phyloP scores from a whole-genome alignment of 2,329 filamentous ascomycete genomes.

The Epichloe typhina region DNA sequence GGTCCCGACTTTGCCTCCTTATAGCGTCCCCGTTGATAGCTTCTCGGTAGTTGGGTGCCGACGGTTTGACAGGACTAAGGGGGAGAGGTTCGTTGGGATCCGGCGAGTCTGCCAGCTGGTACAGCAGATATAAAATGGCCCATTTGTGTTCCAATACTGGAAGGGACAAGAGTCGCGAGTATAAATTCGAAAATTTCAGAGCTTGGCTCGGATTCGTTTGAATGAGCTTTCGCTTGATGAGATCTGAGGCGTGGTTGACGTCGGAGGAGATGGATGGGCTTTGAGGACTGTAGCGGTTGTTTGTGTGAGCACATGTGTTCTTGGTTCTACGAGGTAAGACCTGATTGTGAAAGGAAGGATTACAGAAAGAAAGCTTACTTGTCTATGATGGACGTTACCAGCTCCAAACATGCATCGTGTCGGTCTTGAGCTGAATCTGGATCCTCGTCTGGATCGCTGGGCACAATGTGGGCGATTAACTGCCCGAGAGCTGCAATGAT shows the following conservation, averaged over 20 bases:
- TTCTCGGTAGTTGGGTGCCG: slow-evolving; percentile 24
- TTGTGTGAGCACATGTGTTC: background rate
- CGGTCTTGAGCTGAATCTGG: slow-evolving; percentile 56
- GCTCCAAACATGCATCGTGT: slow-evolving; percentile 47
- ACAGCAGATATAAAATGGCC: slow-evolving; percentile 86
- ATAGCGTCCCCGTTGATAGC: slow-evolving; percentile 23
- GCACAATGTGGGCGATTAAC: slow-evolving; percentile 63
- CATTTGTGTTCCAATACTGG: slow-evolving; percentile 92
- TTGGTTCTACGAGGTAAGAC: background rate
- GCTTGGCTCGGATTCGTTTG: slow-evolving; percentile 68
- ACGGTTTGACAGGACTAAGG: slow-evolving; percentile 29
- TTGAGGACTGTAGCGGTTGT: slow-evolving; percentile 23
- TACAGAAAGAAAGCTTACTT: slow-evolving; percentile 21
- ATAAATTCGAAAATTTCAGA: slow-evolving; percentile 77
- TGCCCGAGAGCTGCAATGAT: slow-evolving; percentile 68
- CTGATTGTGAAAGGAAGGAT: background rate
- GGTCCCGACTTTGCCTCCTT: slow-evolving; percentile 25
- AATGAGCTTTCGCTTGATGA: slow-evolving; percentile 81
- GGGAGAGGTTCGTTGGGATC: slow-evolving; percentile 39
- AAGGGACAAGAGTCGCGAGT: slow-evolving; percentile 76
- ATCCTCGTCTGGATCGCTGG: slow-evolving; percentile 50
- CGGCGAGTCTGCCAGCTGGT: slow-evolving; percentile 62
- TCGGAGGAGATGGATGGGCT: slow-evolving; percentile 50
- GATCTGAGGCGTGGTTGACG: slow-evolving; percentile 81
- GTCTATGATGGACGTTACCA: slow-evolving; percentile 38